phyloP scores from a whole-genome alignment of 2,329 filamentous ascomycete species.

The Aureobasidium pullulans region DNA sequence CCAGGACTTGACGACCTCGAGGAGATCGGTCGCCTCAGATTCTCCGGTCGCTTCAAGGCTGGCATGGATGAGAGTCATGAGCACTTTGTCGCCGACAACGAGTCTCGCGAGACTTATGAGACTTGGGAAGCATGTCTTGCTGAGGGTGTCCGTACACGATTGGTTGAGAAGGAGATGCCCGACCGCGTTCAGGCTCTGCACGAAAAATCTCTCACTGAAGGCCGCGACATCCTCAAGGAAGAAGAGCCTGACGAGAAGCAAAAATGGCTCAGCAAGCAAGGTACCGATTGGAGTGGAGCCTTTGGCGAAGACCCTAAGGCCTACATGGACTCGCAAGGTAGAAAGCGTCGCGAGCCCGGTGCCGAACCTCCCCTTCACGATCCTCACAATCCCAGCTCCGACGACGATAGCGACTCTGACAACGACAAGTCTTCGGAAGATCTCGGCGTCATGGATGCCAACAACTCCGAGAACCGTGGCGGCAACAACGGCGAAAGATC shows the following conservation, averaged over 20 bases:
- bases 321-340: conserved; percentile 46
- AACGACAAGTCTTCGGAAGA: conserved; percentile 36
- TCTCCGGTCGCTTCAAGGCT: conserved; percentile 76
- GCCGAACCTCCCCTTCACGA: conserved; percentile 45
- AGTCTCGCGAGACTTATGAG: conserved; percentile 87
- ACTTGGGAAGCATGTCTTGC: conserved; percentile 87
- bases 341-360: conserved; percentile 51
- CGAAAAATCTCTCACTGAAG: conserved; percentile 69
- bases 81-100: conserved; percentile 75
- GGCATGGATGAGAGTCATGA: conserved; percentile 84
- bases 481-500: conserved; percentile 14
- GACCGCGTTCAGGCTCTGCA: conserved; percentile 67
- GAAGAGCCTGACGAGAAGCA: conserved; percentile 64
- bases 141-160: conserved; percentile 70
- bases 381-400: conserved; percentile 37
- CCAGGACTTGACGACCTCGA: conserved; percentile 69
- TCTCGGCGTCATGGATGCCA: conserved; percentile 54
- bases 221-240: conserved; percentile 70
- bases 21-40: conserved; percentile 73
- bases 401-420: conserved; percentile 35
- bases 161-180: conserved; percentile 67
- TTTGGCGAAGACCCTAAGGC: conserved; percentile 70
- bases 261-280: conserved; percentile 71
- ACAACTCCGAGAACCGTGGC: conserved; percentile 19
- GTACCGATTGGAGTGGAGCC: conserved; percentile 78